These are phyloP conservation scores for Helianthus annuus DNA, from an alignment of 129 eudicot species.

Conservation along the genomic window DNA sequence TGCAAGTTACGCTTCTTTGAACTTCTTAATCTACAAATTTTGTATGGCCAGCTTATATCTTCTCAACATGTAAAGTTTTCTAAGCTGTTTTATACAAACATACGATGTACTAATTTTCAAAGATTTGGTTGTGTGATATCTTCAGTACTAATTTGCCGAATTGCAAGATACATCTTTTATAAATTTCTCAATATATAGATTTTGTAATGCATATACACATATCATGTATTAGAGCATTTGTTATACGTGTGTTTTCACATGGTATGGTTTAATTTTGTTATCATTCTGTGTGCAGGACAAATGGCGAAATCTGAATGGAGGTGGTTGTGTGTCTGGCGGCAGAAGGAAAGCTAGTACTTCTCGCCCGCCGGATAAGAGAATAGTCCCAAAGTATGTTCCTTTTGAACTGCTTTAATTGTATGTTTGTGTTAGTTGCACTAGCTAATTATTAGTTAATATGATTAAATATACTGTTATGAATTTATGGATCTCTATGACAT, in stretches of 20 bases:
- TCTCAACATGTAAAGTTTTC: not conserved
- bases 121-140: not conserved
- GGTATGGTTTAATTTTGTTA: not conserved
- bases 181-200: constrained; percentile 8
- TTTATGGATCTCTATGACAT: too few relatives aligned
- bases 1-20: too few relatives aligned
- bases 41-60: not conserved
- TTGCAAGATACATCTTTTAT: constrained; percentile 1
- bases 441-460: too few relatives aligned
- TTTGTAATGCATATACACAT: not conserved
- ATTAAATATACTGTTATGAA: too few relatives aligned
- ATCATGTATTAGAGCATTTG: not conserved
- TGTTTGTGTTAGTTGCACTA: too few relatives aligned
- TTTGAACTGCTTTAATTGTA: too few relatives aligned
- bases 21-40: not conserved
- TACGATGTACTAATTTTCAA: not conserved
- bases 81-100: not conserved
- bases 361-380: too few relatives aligned
- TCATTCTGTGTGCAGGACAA: constrained; percentile 42
- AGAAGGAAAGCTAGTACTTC: too few relatives aligned
- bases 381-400: too few relatives aligned
- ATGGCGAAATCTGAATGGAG: constrained; percentile 46
- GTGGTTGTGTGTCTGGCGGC: constrained; percentile 1
- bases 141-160: not conserved
- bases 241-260: not conserved